Evolutionary conservation across 192 early-diverging fungal species (phyloP), one percentile per base, ranked within the genome.

Genomic region (Backusella tarrabulga): DNA sequence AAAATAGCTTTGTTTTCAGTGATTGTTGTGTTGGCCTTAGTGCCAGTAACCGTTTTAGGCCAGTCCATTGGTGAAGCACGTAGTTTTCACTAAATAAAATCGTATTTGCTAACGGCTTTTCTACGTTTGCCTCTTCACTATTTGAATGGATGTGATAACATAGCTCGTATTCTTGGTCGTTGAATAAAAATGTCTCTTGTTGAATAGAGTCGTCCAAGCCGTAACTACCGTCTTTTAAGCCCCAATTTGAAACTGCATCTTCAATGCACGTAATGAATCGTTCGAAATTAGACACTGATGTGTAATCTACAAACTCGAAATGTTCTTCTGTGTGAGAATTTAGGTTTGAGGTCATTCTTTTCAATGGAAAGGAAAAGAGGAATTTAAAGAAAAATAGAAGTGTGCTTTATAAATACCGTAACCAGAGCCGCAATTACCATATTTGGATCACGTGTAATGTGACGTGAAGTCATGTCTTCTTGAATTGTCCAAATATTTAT

Each of bases 251-350:
- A 26, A 93, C 82, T 56, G 83, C 79, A 69, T 85, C 82, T 81
- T 93, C 92, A 54, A 93, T 85, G 3, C 86, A 79, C 42, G 88
- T 89, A 19, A 89, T 83, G 67, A 92, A 87, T 46, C 84, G 82
- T 68, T 93, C 92, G 85, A 90, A 91, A 46, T 86, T 83, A 32
- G 91, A 91, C 15, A 91, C 89, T 26, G 92, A 86, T 0, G 91
- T 92, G 82, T 93, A 92, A 81, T 92, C 91, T 8, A 92, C 88
- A 73, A 93, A 88, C 77, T 93, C 92, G 79, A 90, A 93, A 74
- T 84, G 86, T 44, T 93, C 92, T 78, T 92, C 91, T 75, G 79
- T 72, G n/a, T 63, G 23, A 29, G 56, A 63, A 63, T 12, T 63
- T 63, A 26, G 56, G 29, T 63, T 63, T 26, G 56, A 11, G 23